Conservation (phyloP, 2,329 filamentous ascomycete species). For the Rhytidhysteron rufulum region DNA sequence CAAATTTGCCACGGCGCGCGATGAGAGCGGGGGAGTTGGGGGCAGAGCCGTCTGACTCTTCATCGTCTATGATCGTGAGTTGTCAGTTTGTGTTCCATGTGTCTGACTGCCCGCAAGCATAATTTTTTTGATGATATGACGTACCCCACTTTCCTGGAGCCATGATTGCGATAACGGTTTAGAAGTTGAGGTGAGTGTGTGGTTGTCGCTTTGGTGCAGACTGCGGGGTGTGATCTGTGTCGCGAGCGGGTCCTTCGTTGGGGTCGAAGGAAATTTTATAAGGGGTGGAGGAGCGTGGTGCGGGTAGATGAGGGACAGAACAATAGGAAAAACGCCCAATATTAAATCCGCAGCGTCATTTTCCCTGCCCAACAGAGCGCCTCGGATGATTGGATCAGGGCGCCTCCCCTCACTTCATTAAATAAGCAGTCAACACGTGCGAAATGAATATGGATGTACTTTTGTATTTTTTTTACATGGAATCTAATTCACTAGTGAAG, state of each 20-base stretch:
- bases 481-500: too few species aligned
- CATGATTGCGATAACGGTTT: slow-evolving; percentile 17
- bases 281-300: background rate
- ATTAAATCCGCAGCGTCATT: too few species aligned
- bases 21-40: slow-evolving; percentile 45
- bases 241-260: slow-evolving; percentile 13
- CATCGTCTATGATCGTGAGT: slow-evolving; percentile 52
- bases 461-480: too few species aligned
- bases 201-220: background rate
- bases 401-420: too few species aligned
- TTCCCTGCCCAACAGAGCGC: too few species aligned
- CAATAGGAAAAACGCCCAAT: too few species aligned
- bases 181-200: background rate
- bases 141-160: slow-evolving; percentile 40
- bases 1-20: slow-evolving; percentile 66
- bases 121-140: slow-evolving; percentile 26
- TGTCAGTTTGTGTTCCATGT: too few species aligned
- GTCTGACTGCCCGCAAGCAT: too few species aligned
- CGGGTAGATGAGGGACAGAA: too few species aligned
- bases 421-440: too few species aligned
- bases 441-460: too few species aligned
- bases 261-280: background rate
- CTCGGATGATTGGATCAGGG: too few species aligned
- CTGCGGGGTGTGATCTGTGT: background rate
- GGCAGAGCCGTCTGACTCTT: slow-evolving; percentile 54